phyloP scores from a whole-genome alignment of 2,329 filamentous ascomycete species.

The Diaporthe ilicicola region DNA sequence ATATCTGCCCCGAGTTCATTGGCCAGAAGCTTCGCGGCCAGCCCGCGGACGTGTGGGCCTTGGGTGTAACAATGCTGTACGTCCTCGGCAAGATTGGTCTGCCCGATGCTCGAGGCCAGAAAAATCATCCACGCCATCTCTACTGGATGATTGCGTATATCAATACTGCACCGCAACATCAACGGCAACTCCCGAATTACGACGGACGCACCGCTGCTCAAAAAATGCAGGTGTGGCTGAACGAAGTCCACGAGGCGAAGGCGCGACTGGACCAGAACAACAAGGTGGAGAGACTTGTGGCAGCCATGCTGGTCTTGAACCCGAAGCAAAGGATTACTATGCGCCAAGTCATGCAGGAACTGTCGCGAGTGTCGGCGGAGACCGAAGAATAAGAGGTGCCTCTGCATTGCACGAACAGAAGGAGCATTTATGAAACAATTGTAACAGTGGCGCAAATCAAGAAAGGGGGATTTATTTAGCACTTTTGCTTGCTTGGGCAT shows the following conservation, averaged over 20 bases:
- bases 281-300: constrained; percentile 59
- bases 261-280: constrained; percentile 55
- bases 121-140: constrained; percentile 57
- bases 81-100: constrained; percentile 63
- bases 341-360: constrained; percentile 57
- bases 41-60: constrained; percentile 66
- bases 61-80: constrained; percentile 69
- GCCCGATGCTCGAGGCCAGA: constrained; percentile 60
- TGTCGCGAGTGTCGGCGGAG: constrained; percentile 43
- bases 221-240: constrained; percentile 66
- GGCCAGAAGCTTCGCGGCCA: constrained; percentile 61
- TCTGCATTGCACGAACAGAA: not conserved
- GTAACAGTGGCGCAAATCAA: not conserved
- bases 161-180: constrained; percentile 48
- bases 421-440: not conserved
- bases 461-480: not conserved
- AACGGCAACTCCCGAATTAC: constrained; percentile 36
- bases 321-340: constrained; percentile 62
- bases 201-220: constrained; percentile 33
- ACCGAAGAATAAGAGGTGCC: constrained; percentile 37
- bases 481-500: constrained; percentile 1
- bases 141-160: constrained; percentile 68
- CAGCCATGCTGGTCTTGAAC: constrained; percentile 63
- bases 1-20: constrained; percentile 69
- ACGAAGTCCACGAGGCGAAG: constrained; percentile 59